These are phyloP conservation scores for Coccomyxa sp. DNA, from an alignment of 139 green algal genomes.

Conservation along the genomic window DNA sequence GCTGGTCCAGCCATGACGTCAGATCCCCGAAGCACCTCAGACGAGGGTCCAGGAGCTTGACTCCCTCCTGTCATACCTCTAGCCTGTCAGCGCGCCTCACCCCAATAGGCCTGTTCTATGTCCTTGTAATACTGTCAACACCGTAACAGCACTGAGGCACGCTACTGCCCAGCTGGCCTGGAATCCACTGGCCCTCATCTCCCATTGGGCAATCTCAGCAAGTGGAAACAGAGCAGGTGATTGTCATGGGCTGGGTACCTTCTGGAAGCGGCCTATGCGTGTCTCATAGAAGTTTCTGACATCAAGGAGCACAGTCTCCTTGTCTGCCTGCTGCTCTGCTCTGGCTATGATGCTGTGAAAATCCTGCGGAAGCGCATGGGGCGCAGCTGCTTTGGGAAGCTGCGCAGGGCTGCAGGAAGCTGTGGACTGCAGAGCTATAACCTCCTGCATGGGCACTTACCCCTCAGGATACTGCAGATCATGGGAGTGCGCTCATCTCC, in stretches of 20 bases:
- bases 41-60: constrained; percentile 45
- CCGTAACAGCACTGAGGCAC: too few relatives aligned
- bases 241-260: too few relatives aligned
- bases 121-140: too few relatives aligned
- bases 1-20: constrained; percentile 63
- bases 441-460: constrained; percentile 52
- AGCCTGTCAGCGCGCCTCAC: too few relatives aligned
- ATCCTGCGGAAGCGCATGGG: constrained; percentile 41
- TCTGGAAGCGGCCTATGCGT: constrained; percentile 52
- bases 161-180: too few relatives aligned
- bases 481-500: too few relatives aligned
- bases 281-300: constrained; percentile 75
- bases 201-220: too few relatives aligned
- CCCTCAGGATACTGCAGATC: too few relatives aligned
- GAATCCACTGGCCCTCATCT: too few relatives aligned
- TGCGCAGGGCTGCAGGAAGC: neutral
- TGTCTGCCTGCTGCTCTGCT: constrained; percentile 1
- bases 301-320: constrained; percentile 68
- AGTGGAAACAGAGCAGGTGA: too few relatives aligned
- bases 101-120: too few relatives aligned
- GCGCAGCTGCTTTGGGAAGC: constrained; percentile 1
- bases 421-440: constrained; percentile 47
- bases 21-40: constrained; percentile 70
- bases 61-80: constrained; percentile 20
- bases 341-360: constrained; percentile 54